Evolutionary conservation across 805 yeast genomes (phyloP).

Genomic region (Pichia cabralensis): DNA sequence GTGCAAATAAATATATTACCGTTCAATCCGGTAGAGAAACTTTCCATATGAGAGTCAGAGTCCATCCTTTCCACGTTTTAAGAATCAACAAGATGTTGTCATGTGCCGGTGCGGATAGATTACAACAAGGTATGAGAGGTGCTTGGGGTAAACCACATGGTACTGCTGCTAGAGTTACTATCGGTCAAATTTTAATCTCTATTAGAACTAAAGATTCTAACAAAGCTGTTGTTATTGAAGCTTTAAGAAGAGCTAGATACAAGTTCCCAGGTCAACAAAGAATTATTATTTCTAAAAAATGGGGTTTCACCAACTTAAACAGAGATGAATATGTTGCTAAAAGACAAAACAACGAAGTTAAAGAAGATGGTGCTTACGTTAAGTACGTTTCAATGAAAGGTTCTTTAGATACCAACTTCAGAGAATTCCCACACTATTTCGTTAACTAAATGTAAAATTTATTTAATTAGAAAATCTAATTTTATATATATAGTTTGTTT

Average conservation of each 20-base stretch:
- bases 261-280: slow-evolving; percentile 99
- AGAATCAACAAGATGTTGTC: slow-evolving; percentile 99
- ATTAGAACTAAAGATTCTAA: slow-evolving; percentile 97
- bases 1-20: slow-evolving; percentile 99
- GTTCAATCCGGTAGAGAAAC: slow-evolving; percentile 97
- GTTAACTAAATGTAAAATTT: slow-evolving; percentile 27
- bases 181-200: slow-evolving; percentile 97
- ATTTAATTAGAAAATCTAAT: too few relatives aligned
- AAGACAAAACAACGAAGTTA: slow-evolving; percentile 96
- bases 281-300: slow-evolving; percentile 98
- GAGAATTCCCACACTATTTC: slow-evolving; percentile 84
- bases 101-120: slow-evolving; percentile 99
- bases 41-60: slow-evolving; percentile 99
- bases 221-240: slow-evolving; percentile 97
- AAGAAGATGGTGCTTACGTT: slow-evolving; percentile 99
- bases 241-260: slow-evolving; percentile 99
- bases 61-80: slow-evolving; percentile 99
- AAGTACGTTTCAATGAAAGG: slow-evolving; percentile 98
- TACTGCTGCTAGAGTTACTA: slow-evolving; percentile 97
- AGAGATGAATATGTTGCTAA: slow-evolving; percentile 91
- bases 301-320: slow-evolving; percentile 99
- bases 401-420: slow-evolving; percentile 83
- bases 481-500: too few relatives aligned
- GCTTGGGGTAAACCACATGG: slow-evolving; percentile 99
- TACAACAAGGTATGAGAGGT: slow-evolving; percentile 99